A percentile compares a stretch with the other conserved stretches of the same genome.
phyloP scores from a whole-genome alignment of 2,329 filamentous ascomycete genomes.

The Verticillium tricorpus region DNA sequence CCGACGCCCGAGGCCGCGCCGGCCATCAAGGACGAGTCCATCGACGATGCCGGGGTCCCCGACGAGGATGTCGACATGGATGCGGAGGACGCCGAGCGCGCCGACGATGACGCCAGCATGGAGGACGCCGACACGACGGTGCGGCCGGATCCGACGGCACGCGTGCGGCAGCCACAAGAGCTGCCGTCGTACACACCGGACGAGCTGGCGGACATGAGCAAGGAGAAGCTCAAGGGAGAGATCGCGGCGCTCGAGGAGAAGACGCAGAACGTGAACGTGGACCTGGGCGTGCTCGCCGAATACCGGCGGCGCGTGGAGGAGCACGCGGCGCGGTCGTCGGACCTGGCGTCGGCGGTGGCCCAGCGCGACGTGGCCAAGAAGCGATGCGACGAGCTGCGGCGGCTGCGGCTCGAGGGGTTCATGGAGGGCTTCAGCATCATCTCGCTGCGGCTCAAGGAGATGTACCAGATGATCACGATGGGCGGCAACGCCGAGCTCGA shows the following conservation, averaged over 20 bases:
- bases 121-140: slow-evolving; percentile 18
- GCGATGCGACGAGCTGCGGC: slow-evolving; percentile 85
- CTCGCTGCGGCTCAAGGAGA: slow-evolving; percentile 92
- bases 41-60: background rate
- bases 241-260: slow-evolving; percentile 60
- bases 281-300: slow-evolving; percentile 82
- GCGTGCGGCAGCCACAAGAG: slow-evolving; percentile 41
- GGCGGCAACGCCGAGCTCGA: slow-evolving; percentile 97
- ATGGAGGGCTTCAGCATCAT: slow-evolving; percentile 97
- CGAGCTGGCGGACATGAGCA: slow-evolving; percentile 63
- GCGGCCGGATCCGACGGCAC: slow-evolving; percentile 9
- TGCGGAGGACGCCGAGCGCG: slow-evolving; percentile 16
- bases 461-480: slow-evolving; percentile 99
- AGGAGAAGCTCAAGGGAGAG: slow-evolving; percentile 55
- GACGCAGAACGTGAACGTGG: slow-evolving; percentile 81
- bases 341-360: slow-evolving; percentile 72
- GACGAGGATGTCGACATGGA: slow-evolving; percentile 14
- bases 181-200: slow-evolving; percentile 75
- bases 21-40: slow-evolving; percentile 7
- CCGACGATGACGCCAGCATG: slow-evolving; percentile 18
- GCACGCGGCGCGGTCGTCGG: slow-evolving; percentile 73
- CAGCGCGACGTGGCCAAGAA: slow-evolving; percentile 85
- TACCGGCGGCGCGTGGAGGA: slow-evolving; percentile 85
- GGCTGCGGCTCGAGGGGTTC: slow-evolving; percentile 88
- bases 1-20: slow-evolving; percentile 11